These are phyloP conservation scores for Peronospora tabacina DNA, from an alignment of 352 stramenopile species.

Conservation along the genomic window DNA sequence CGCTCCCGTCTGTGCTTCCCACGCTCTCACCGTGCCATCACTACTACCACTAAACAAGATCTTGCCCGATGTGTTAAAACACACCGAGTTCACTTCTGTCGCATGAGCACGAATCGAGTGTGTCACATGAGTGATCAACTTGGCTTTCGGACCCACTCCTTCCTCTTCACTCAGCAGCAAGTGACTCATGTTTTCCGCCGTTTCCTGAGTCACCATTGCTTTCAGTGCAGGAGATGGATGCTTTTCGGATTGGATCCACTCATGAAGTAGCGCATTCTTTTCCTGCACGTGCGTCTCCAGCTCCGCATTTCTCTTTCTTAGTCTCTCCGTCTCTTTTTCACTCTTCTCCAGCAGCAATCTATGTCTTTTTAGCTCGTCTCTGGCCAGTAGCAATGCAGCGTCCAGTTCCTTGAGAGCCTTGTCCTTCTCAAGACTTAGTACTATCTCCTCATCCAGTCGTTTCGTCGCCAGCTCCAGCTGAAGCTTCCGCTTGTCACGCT, in stretches of 20 bases:
- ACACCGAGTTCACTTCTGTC: slow-evolving; percentile 80
- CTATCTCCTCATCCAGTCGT: slow-evolving; percentile 53
- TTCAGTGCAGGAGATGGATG: slow-evolving; percentile 12
- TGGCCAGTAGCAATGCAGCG: slow-evolving; percentile 33
- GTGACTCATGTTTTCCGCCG: slow-evolving; percentile 40
- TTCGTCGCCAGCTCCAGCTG: slow-evolving; percentile 52
- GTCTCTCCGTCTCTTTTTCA: slow-evolving; percentile 34
- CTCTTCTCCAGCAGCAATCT: slow-evolving; percentile 42
- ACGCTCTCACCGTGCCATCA: slow-evolving; percentile 73
- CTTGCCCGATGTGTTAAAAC: slow-evolving; percentile 77
- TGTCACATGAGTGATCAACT: slow-evolving; percentile 33
- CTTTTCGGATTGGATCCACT: slow-evolving; percentile 41
- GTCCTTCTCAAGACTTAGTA: slow-evolving; percentile 59
- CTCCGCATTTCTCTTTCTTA: slow-evolving; percentile 35
- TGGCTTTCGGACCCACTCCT: slow-evolving; percentile 10
- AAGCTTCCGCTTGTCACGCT: slow-evolving; percentile 48
- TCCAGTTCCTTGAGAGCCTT: slow-evolving; percentile 58
- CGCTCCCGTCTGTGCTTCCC: slow-evolving; percentile 46
- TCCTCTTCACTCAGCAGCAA: slow-evolving; percentile 28
- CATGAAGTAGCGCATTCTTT: slow-evolving; percentile 53
- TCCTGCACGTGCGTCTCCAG: slow-evolving; percentile 51
- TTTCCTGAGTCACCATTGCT: slow-evolving; percentile 35
- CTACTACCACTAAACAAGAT: slow-evolving; percentile 78
- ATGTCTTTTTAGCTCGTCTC: slow-evolving; percentile 56
- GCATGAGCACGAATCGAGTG: slow-evolving; percentile 69